These are phyloP conservation scores for Debaryomyces fabryi DNA, from an alignment of 1,139 yeast genomes.

Conservation along the genomic window DNA sequence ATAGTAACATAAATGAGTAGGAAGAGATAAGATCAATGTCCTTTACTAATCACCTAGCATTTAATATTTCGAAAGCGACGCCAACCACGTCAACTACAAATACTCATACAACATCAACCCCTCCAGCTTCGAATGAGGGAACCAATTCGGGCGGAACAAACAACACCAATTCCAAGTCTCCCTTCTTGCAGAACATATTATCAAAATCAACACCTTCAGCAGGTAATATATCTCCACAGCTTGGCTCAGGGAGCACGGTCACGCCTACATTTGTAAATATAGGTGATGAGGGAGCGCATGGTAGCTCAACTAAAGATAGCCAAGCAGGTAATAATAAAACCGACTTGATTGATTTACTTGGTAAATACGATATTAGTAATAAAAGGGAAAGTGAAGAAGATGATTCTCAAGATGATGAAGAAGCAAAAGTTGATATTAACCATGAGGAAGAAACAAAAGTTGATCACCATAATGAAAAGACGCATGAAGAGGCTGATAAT, in stretches of 20 bases:
- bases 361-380: conserved; percentile 38
- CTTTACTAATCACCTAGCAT: conserved; percentile 38
- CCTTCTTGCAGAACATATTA: conserved; percentile 24
- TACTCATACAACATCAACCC: conserved; percentile 32
- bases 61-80: conserved; percentile 42
- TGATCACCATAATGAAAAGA: conserved; percentile 1
- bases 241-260: conserved; percentile 16
- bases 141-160: conserved; percentile 24
- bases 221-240: conserved; percentile 11
- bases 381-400: conserved; percentile 11
- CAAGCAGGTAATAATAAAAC: conserved; percentile 17
- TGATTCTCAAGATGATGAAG: conserved; percentile 14
- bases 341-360: conserved; percentile 44
- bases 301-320: background rate
- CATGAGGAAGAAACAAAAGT: background rate
- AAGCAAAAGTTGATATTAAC: conserved; percentile 11
- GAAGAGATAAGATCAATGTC: conserved; percentile 23
- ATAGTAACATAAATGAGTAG: conserved; percentile 2
- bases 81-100: conserved; percentile 51
- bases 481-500: background rate
- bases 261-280: conserved; percentile 32
- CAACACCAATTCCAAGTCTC: conserved; percentile 17
- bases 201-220: conserved; percentile 16
- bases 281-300: conserved; percentile 16
- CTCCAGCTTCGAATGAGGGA: conserved; percentile 14